Base-by-base conservation (phyloP, 164 flowering plant species). In the grape (Vitis vinifera) region DNA sequence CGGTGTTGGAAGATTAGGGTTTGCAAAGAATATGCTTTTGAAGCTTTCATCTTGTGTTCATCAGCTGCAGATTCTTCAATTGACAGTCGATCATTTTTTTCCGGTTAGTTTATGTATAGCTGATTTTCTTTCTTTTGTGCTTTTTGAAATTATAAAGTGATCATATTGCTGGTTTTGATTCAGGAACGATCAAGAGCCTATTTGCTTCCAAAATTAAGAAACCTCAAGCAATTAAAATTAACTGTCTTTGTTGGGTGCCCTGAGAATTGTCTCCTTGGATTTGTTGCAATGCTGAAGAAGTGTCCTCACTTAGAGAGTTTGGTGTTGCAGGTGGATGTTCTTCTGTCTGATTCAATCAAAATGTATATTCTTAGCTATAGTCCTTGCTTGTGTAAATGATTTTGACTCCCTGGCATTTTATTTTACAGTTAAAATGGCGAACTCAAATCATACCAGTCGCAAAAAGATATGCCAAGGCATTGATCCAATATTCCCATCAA, bases 241-340 rank as follows among this genome's bases (percentile, higher is more conserved):
- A 65, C 48, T 29, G 65, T 72, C 30, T 65, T 65, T 51, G 69
- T 68, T n/a, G 58, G 69, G 69, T 50, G 27, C 44, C 4, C 7
- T 11, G 75, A 72, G 17, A 65, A 72, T 65, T 52, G 75, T 56
- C 65, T 72, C 16, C 75, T 72, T n/a, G 65, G 57, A 56, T 65
- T 65, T 59, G 51, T 65, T 16, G 58, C 69, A 11, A 30, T 65
- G 27, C 9, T 60, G n/a, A 15, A 59, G 69, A 64, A 69, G 9
- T 72, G 65, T 52, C 69, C 69, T 49, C n/a, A 66, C 19, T 66
- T 72, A 59, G 23, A 72, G 9, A 72, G 59, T 49, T 72, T 72
- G 37, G 69, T 59, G 15, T 9, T 72, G 65, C 58, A 65, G 75
- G 75, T 72, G 55, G 12, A 11, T 53, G 49, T 16, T 47, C 63